Evolutionary conservation across 2,329 filamentous ascomycete genomes (phyloP).

Genomic region (Plenodomus biglobosus): DNA sequence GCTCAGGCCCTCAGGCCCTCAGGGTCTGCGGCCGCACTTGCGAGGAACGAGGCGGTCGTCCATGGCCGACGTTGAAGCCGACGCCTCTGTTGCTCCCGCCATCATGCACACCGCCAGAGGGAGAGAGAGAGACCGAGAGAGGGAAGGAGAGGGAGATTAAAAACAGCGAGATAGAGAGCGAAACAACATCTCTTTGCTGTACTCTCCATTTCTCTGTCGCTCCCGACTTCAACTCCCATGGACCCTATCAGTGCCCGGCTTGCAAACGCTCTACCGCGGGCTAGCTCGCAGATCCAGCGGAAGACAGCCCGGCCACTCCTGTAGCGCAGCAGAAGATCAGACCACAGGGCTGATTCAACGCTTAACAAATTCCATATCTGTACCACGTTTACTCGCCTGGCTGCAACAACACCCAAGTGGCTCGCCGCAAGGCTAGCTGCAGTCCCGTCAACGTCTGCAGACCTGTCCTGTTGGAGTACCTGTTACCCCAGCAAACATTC

Average conservation of each 20-base stretch:
- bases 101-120: too few relatives aligned
- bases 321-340: slow-evolving; percentile 22
- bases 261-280: slow-evolving; percentile 24
- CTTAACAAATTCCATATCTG: slow-evolving; percentile 4
- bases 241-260: slow-evolving; percentile 28
- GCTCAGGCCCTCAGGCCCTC: too few relatives aligned
- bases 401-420: slow-evolving; percentile 4
- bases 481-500: neutral
- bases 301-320: slow-evolving; percentile 29
- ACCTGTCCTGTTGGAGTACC: neutral
- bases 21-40: too few relatives aligned
- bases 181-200: neutral
- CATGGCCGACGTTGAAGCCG: too few relatives aligned
- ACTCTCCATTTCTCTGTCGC: slow-evolving; percentile 1
- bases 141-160: too few relatives aligned
- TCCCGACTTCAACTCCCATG: neutral
- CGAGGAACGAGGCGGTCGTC: too few relatives aligned
- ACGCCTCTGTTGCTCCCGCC: too few relatives aligned
- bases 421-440: slow-evolving; percentile 8
- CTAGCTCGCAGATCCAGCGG: slow-evolving; percentile 32
- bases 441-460: slow-evolving; percentile 1
- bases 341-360: slow-evolving; percentile 24
- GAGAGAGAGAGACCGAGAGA: too few relatives aligned
- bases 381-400: slow-evolving; percentile 12
- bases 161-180: too few relatives aligned